phyloP scores from a whole-genome alignment of 2,329 filamentous ascomycete genomes.

The Cadophora sp. region DNA sequence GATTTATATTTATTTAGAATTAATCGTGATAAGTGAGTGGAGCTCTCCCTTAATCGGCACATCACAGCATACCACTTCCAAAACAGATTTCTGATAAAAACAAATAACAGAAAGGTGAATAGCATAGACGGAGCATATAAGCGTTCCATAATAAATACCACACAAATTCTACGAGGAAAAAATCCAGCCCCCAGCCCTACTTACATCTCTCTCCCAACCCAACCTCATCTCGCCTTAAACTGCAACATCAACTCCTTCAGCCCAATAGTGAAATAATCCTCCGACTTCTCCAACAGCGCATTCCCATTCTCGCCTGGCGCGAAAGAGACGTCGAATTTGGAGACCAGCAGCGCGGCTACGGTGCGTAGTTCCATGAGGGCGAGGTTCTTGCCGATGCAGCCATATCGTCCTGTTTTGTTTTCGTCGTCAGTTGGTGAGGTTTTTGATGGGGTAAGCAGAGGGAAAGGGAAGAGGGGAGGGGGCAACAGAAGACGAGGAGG shows the following conservation, averaged over 20 bases:
- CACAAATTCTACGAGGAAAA: no score
- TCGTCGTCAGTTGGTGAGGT: not conserved
- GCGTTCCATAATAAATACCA: no score
- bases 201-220: not conserved
- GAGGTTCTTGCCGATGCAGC: conserved; percentile 35
- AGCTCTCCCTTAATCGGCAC: no score
- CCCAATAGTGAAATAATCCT: conserved; percentile 33
- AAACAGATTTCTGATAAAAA: no score
- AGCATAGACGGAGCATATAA: no score
- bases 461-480: not conserved
- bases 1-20: no score
- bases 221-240: conserved; percentile 25
- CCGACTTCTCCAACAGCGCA: conserved; percentile 25
- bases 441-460: not conserved
- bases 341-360: conserved; percentile 28
- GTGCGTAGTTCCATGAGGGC: conserved; percentile 35
- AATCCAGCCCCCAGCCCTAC: not conserved
- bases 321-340: conserved; percentile 32
- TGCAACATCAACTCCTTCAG: conserved; percentile 30
- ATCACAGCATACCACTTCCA: no score
- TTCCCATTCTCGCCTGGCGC: conserved; percentile 33
- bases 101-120: no score
- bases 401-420: conserved; percentile 23
- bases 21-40: no score
- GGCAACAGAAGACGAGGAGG: not conserved